Percentiles rank a stretch among this genome's conserved stretches.
Evolutionary conservation across 176 grass and related monocot species (phyloP).

Genomic region (Carex parvula): DNA sequence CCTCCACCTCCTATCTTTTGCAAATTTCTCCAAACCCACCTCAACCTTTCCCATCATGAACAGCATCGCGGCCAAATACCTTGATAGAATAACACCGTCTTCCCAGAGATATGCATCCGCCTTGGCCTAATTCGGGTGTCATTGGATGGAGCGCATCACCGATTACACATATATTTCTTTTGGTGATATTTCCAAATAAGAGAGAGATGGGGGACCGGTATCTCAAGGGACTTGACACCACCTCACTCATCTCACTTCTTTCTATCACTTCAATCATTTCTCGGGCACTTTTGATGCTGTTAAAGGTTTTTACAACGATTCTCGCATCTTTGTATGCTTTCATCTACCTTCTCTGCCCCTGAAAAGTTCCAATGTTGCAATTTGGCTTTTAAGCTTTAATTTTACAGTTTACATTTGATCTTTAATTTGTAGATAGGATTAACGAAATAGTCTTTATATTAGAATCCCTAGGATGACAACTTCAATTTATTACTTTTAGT

Average conservation of each 20-base stretch:
- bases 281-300: slow-evolving; percentile 23
- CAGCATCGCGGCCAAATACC: slow-evolving; percentile 45
- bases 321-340: slow-evolving; percentile 40
- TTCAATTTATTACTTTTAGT: background rate
- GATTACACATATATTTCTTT: slow-evolving; percentile 51
- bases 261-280: slow-evolving; percentile 37
- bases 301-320: slow-evolving; percentile 36
- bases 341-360: slow-evolving; percentile 26
- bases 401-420: background rate
- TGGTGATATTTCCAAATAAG: slow-evolving; percentile 32
- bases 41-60: slow-evolving; percentile 31
- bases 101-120: slow-evolving; percentile 63
- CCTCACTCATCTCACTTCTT: slow-evolving; percentile 45
- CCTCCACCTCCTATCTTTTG: slow-evolving; percentile 53
- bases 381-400: background rate
- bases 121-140: slow-evolving; percentile 81
- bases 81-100: slow-evolving; percentile 47
- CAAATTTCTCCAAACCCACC: slow-evolving; percentile 40
- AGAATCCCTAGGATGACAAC: background rate
- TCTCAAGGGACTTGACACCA: slow-evolving; percentile 38
- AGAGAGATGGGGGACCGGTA: slow-evolving; percentile 54
- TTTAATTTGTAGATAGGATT: background rate
- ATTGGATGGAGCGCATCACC: slow-evolving; percentile 88
- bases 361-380: background rate
- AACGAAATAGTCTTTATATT: background rate